Evolutionary conservation across 805 yeast genomes (phyloP).

Genomic region (Metschnikowia lunata): DNA sequence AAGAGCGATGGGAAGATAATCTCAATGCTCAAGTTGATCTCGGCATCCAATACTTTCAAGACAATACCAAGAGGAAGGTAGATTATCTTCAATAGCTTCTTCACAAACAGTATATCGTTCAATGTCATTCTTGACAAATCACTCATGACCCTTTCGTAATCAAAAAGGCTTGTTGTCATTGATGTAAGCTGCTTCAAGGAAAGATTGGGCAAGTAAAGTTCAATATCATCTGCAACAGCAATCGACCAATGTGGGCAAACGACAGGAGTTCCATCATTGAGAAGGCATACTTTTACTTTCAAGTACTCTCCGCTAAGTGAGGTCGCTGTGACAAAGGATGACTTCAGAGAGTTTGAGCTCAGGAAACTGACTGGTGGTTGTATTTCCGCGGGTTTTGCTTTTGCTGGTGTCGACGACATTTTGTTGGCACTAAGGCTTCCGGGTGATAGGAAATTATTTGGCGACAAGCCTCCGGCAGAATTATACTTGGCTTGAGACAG

Average conservation of each 20-base stretch:
- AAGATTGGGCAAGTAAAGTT: slow-evolving; percentile 58
- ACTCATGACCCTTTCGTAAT: slow-evolving; percentile 34
- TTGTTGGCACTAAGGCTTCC: slow-evolving; percentile 21
- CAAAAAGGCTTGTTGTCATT: slow-evolving; percentile 37
- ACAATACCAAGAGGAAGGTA: slow-evolving; percentile 60
- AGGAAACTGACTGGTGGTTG: slow-evolving; percentile 9
- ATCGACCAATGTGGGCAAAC: slow-evolving; percentile 68
- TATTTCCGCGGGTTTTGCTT: slow-evolving; percentile 11
- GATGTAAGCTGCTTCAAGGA: slow-evolving; percentile 42
- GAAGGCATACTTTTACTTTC: slow-evolving; percentile 61
- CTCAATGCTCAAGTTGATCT: slow-evolving; percentile 67
- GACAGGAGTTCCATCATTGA: slow-evolving; percentile 82
- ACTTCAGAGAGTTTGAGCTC: slow-evolving; percentile 20
- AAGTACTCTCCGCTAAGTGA: slow-evolving; percentile 80
- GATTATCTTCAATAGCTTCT: slow-evolving; percentile 41
- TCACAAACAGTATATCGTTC: slow-evolving; percentile 37
- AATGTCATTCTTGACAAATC: slow-evolving; percentile 37
- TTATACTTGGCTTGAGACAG: slow-evolving; percentile 26
- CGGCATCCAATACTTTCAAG: slow-evolving; percentile 50
- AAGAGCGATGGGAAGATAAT: slow-evolving; percentile 67
- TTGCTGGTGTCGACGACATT: slow-evolving; percentile 10
- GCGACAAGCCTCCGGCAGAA: slow-evolving; percentile 40
- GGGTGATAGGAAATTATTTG: slow-evolving; percentile 38
- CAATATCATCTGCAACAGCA: slow-evolving; percentile 46
- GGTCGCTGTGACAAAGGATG: slow-evolving; percentile 85